Base-by-base conservation (phyloP, 2,329 filamentous ascomycete species). In the Phyllosticta citribraziliensis region DNA sequence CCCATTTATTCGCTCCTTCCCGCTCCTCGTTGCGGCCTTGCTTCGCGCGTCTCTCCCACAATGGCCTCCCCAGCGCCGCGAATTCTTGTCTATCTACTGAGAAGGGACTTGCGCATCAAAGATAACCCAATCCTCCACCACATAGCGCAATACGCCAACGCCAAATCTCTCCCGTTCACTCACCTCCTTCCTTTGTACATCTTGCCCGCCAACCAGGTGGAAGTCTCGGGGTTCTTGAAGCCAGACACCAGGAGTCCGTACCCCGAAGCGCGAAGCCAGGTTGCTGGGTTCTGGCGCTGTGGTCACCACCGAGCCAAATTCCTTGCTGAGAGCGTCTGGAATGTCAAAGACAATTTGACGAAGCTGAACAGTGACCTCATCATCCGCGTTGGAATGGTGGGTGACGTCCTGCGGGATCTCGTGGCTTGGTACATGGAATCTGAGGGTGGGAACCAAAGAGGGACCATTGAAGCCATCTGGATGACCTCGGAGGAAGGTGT, bases 71-170 rank as follows among this genome's bases (percentile, higher is more conserved):
- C 51, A 6, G 40, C 64, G 10, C 73, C 66, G 5, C 76, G 74
- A 52, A 78, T 89, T 24, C 75, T 91, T 57, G 78, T 93, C 60
- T 91, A 91, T 69, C 72, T 92, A 22, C 73, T 92, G 40, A 84
- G 88, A 53, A 84, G 86, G 66, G 89, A 93, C 70, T 78, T 91
- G 20, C 86, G 89, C 63, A 78, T 88, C 25, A 79, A 82, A 27
- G 89, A 93, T 73, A 92, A 92, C 68, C 88, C 88, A 0, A 79
- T 91, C 52, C 80, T 93, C 20, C 79, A 89, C 68, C 77, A 80
- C 62, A 72, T 81, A 6, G 73, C 76, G 25, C 64, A 75, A 75
- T 62, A 83, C 75, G 65, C 33, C 22, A 51, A 17, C 11, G 56
- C 59, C 11, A 52, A 19, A 12, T 57, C 58, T 52, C 17, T 56